Evolutionary conservation across 805 yeast species (phyloP), one percentile per base, ranked within the genome.

Genomic region (Lipomyces yamanashiensis): DNA sequence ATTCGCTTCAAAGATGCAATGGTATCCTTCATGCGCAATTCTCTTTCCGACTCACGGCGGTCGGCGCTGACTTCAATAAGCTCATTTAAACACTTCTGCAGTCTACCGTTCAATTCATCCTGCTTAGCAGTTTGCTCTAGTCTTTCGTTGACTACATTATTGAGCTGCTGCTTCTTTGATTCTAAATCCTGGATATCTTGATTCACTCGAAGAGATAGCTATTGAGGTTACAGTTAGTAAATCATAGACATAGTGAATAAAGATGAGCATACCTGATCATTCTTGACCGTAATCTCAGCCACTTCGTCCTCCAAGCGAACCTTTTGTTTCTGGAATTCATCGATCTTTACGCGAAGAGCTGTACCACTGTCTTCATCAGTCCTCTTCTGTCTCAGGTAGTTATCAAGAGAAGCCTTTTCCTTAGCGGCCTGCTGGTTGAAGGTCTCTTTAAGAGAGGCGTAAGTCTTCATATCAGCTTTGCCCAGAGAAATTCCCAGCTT

Each of bases 31-130:
- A 89, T 76, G 66, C 81, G 84, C 55, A 82, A 81, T 66, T 92
- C 96, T 66, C 85, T 84, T 47, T 83, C 83, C 0, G 92, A 80
- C 70, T 90, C 97, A 68, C 93, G 84, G 74, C 87, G 88, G 62
- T 82, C 85, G 0, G 96, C 92, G 56, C 85, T 85, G 43, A 90
- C 76, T 59, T 89, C 96, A 64, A 88, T 88, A 52, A 93, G 77
- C 69, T 82, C 82, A 1, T 82, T 68, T 36, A 89, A 77, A 0
- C 85, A 80, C 39, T 84, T 87, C 67, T 86, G 82, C 62, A 92
- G 77, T 69, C 85, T 83, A 7, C 86, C 78, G 66, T 87, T 88
- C n/a, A 89, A 71, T 62, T 85, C 86, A 43, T 80, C 78, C 70
- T 87, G 93, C 66, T 83, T 80, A 40, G 61, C 64, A 8, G 56